These are phyloP conservation scores for Dittrichia graveolens DNA, from an alignment of 129 eudicot genomes.

Conservation along the genomic window DNA sequence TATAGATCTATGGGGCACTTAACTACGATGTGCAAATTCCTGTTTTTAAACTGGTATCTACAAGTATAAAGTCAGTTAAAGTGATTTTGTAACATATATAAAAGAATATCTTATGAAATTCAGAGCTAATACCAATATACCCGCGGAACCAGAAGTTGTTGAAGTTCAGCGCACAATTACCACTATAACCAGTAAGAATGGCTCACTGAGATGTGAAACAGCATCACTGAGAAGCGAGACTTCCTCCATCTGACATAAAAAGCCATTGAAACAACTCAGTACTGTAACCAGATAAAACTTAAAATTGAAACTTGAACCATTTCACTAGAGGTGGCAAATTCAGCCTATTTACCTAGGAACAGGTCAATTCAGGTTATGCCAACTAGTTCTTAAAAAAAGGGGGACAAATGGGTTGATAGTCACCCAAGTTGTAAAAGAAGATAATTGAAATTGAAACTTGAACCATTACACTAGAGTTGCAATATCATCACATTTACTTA, in stretches of 20 bases:
- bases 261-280: conserved; percentile 24
- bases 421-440: too few species aligned
- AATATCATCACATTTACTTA: too few species aligned
- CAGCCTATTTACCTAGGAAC: neutral
- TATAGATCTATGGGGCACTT: neutral
- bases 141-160: conserved; percentile 96
- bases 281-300: conserved; percentile 11
- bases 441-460: too few species aligned
- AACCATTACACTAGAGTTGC: too few species aligned
- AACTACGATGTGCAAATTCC: conserved; percentile 9
- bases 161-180: conserved; percentile 99
- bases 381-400: neutral
- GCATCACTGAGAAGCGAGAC: conserved; percentile 97
- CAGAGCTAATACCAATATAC: conserved; percentile 97
- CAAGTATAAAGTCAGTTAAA: conserved; percentile 17
- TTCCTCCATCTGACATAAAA: conserved; percentile 85
- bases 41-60: conserved; percentile 7
- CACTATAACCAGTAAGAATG: conserved; percentile 99
- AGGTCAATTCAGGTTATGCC: neutral
- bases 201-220: conserved; percentile 89
- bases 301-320: conserved; percentile 1
- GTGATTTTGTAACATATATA: conserved; percentile 38
- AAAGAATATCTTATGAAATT: conserved; percentile 56
- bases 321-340: neutral
- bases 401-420: neutral